phyloP scores from a whole-genome alignment of 2,329 filamentous ascomycete species.

The Hymenoscyphus linearis region DNA sequence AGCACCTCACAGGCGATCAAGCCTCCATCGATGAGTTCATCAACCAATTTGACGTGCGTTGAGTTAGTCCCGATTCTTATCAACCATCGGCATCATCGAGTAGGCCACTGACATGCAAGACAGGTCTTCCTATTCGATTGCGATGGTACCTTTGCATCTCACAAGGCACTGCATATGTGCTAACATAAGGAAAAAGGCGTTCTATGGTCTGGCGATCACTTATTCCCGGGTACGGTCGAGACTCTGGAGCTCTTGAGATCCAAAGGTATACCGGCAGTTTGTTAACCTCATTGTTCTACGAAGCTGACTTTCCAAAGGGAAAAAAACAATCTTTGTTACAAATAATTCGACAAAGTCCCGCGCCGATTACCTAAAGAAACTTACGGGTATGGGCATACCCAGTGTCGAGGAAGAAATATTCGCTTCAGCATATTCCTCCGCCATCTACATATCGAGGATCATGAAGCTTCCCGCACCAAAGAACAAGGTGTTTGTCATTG shows the following conservation, averaged over 20 bases:
- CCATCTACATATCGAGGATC: slow-evolving; percentile 93
- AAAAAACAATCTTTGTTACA: slow-evolving; percentile 91
- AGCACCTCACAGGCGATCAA: slow-evolving; percentile 73
- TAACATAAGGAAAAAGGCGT: slow-evolving; percentile 57
- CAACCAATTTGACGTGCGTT: slow-evolving; percentile 82
- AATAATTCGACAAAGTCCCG: slow-evolving; percentile 99
- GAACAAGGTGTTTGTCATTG: slow-evolving; percentile 91
- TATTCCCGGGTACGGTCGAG: slow-evolving; percentile 80
- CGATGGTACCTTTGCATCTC: slow-evolving; percentile 62
- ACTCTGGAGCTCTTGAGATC: slow-evolving; percentile 77
- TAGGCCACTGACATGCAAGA: slow-evolving; percentile 20
- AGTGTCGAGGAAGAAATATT: slow-evolving; percentile 86
- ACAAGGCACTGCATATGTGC: slow-evolving; percentile 11
- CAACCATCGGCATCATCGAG: slow-evolving; percentile 2
- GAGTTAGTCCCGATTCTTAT: slow-evolving; percentile 24
- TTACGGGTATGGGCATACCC: slow-evolving; percentile 74
- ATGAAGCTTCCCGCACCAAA: slow-evolving; percentile 71
- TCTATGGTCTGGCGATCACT: slow-evolving; percentile 89
- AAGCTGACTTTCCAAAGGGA: slow-evolving; percentile 51
- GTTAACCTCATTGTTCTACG: neutral
- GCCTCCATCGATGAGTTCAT: slow-evolving; percentile 77
- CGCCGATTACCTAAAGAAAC: slow-evolving; percentile 86
- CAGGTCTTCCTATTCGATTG: slow-evolving; percentile 94
- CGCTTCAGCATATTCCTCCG: slow-evolving; percentile 83
- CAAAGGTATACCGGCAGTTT: slow-evolving; percentile 47